These are phyloP conservation scores for Aquilaria yunnanensis DNA, from an alignment of 345 rosid species.

Conservation along the genomic window DNA sequence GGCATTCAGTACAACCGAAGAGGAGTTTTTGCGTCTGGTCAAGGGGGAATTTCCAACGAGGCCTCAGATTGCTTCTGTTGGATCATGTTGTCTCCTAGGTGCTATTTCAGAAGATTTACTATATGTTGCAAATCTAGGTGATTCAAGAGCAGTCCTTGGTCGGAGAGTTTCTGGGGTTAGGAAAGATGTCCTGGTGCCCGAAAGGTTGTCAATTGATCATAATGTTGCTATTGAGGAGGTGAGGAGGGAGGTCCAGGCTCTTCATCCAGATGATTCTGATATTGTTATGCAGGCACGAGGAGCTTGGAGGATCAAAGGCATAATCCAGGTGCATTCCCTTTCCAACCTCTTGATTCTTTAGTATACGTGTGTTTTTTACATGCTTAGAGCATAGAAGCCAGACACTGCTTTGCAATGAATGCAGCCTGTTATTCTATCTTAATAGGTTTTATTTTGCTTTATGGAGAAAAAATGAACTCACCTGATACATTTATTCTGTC, in stretches of 20 bases:
- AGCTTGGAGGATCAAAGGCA: conserved; percentile 94
- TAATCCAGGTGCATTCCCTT: conserved; percentile 58
- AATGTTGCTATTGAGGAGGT: conserved; percentile 85
- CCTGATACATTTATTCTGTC: not conserved
- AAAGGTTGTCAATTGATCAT: conserved; percentile 84
- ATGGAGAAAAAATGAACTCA: not conserved
- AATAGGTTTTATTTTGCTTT: not conserved
- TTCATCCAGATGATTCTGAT: conserved; percentile 87
- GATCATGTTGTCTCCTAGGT: conserved; percentile 86
- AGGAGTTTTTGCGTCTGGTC: conserved; percentile 69
- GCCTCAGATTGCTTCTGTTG: conserved; percentile 83
- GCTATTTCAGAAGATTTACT: conserved; percentile 55
- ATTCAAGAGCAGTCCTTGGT: conserved; percentile 85
- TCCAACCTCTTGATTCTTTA: too few species aligned
- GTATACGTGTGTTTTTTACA: too few species aligned
- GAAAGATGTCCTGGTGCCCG: conserved; percentile 43
- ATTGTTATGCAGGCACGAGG: conserved; percentile 66
- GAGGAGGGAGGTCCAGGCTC: conserved; percentile 80
- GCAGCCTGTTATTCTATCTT: too few species aligned
- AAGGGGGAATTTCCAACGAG: conserved; percentile 41
- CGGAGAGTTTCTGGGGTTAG: conserved; percentile 29
- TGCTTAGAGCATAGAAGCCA: too few species aligned
- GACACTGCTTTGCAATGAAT: not conserved
- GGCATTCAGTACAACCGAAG: conserved; percentile 78
- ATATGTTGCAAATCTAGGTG: conserved; percentile 85